Base-by-base conservation (phyloP, 768 basidiomycete species). In the Lactifluus rugatus region DNA sequence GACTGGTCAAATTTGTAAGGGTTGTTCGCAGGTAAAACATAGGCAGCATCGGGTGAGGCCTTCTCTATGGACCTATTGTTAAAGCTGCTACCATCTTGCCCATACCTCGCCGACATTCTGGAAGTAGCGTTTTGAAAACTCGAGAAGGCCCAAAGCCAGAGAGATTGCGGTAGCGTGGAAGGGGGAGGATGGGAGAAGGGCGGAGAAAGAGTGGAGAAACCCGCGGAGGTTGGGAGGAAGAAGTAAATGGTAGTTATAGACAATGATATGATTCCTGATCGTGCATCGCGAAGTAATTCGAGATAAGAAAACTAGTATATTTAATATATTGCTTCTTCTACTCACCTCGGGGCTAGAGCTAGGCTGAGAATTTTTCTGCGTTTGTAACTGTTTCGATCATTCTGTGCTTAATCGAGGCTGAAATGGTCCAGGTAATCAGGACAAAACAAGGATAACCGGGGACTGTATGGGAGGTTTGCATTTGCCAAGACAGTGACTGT, bases 1-100 rank as follows among this genome's bases (percentile, higher is more conserved):
- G 78, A 76, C n/a, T 72, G 76, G 62, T 84, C 80, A 59, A 85
- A 79, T 45, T 75, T 72, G 68, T 70, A 72, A 25, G 62, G 62
- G 36, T 65, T 60, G 60, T 70, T 67, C 34, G 61, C n/a, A 17
- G 34, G 56, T 46, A 62, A 65, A 57, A 63, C 68, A 58, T 65
- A 62, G 61, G 65, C n/a, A 65, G 51, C 37, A 17, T 5, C 36
- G 63, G 45, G 42, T 48, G 41, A 11, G 42, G 67, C 69, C 65
- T 71, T 67, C 60, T 71, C 72, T 25, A 56, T 44, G 19, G 34
- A 31, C 48, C 36, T 37, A 32, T 28, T n/a, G n/a, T 51, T 39
- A 16, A 48, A 32, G 54, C 28, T 36, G 32, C 28, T 13, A 13
- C 7, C 21, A 14, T 26, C 54, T n/a, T 16, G 11, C 1, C 52